Evolutionary conservation across 2,329 filamentous ascomycete species (phyloP), one percentile per base, ranked within the genome.

Genomic region (Pseudocercospora fijiensis): DNA sequence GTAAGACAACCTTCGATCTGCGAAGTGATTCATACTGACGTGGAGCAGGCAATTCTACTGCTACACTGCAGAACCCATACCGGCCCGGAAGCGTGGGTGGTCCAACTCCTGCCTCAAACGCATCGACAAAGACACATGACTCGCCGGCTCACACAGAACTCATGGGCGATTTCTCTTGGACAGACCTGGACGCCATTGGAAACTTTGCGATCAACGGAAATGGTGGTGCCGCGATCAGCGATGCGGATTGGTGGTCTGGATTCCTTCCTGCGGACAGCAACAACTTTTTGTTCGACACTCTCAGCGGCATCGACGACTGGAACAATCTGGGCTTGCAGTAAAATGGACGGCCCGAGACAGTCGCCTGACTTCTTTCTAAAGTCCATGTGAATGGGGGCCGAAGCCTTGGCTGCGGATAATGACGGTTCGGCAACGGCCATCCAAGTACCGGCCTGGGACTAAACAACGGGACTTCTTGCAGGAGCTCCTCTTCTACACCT

Each of bases 131-230:
- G 8, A 68, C 67, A 1, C 70, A 73, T n/a, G 69, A 71, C 56
- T 78, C 76, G 51, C 79, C 79, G 0, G 77, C 77, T 26, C 70
- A 80, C 11, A 79, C 78, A 4, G 80, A 82, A 65, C 65, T 72
- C 60, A 80, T 81, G 77, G 80, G 80, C 7, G 80, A 82, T 63
- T 82, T 82, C 68, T 79, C 78, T 27, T 82, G 80, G 80, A 81
- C 80, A 2, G 80, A 82, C 71, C 70, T 82, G 2, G 72, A 77
- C 63, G 80, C 80, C 13, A 80, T 82, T 13, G 79, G 79, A 5
- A 79, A 82, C 33, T 82, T 82, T 63, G 80, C 79, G 0, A 76
- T 82, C 58, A 79, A 80, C 69, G 79, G 79, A 0, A 74, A 74
- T 53, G 69, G 70, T 10, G 74, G 72, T 18, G 64, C 65, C 10